Percentiles rank a stretch among this genome's conserved stretches.
Conservation (phyloP, 192 early-diverging fungal genomes). For the Rhizophagus sp. region DNA sequence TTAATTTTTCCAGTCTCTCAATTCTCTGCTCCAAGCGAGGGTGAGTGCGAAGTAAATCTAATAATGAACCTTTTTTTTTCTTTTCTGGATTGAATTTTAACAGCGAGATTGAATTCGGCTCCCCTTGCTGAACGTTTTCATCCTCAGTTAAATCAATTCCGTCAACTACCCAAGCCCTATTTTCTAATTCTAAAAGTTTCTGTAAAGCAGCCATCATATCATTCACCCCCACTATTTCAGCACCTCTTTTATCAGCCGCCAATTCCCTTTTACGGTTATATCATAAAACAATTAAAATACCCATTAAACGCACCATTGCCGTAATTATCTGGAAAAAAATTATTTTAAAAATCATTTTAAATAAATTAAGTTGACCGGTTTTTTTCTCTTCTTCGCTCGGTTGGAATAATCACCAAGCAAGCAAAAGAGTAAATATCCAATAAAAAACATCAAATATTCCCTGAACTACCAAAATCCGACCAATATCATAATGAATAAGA, state of each 20-base stretch:
- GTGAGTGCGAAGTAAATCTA: constrained; percentile 21
- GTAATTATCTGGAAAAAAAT: constrained; percentile 11
- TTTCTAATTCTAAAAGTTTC: constrained; percentile 14
- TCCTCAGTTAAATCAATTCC: constrained; percentile 12
- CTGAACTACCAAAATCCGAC: not conserved
- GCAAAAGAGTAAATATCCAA: not conserved
- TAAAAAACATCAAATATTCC: constrained; percentile 6
- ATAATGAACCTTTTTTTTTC: constrained; percentile 14
- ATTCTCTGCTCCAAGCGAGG: constrained; percentile 21
- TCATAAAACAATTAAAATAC: constrained; percentile 3
- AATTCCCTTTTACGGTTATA: constrained; percentile 1
- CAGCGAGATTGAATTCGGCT: not conserved
- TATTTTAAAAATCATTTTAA: not conserved
- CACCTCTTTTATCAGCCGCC: not conserved
- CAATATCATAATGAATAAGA: constrained; percentile 13
- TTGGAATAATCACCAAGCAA: not conserved
- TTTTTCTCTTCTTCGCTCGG: not conserved
- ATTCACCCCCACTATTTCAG: constrained; percentile 7
- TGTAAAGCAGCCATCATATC: not conserved
- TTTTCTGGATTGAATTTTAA: constrained; percentile 25
- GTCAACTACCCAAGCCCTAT: constrained; percentile 3
- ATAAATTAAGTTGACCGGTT: not conserved
- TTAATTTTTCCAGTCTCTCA: constrained; percentile 11
- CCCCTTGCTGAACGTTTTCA: not conserved
- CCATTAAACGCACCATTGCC: not conserved